Percentiles rank a stretch among this genome's conserved stretches.
Evolutionary conservation across 164 flowering plant genomes (phyloP).

Genomic region (Platanus orientalis): DNA sequence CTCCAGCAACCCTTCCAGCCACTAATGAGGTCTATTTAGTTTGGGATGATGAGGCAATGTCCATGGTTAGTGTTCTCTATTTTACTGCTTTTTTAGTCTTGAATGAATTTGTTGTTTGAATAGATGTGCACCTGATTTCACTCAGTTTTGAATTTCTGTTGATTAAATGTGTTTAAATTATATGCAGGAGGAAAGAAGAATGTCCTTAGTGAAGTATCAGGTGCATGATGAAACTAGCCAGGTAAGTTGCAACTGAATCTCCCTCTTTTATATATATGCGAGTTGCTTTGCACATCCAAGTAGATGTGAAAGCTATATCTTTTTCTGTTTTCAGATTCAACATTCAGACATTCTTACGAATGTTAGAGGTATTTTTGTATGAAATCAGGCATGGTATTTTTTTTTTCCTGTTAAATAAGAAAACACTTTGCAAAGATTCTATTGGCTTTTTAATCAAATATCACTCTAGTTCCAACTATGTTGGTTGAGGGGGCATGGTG

Average conservation of each 20-base stretch:
- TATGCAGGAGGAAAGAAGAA: slow-evolving; percentile 94
- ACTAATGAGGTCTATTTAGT: slow-evolving; percentile 91
- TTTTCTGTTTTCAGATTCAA: slow-evolving; percentile 30
- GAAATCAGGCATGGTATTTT: slow-evolving; percentile 8
- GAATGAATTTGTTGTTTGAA: too few species aligned
- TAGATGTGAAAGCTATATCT: slow-evolving; percentile 41
- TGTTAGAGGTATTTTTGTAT: slow-evolving; percentile 33
- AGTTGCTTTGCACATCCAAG: slow-evolving; percentile 39
- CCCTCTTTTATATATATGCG: slow-evolving; percentile 24
- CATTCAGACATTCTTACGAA: slow-evolving; percentile 33
- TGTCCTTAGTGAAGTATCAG: slow-evolving; percentile 89
- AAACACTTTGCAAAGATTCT: slow-evolving; percentile 10
- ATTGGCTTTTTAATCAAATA: slow-evolving; percentile 10
- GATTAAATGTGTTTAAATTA: slow-evolving; percentile 9
- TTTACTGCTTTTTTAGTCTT: too few species aligned
- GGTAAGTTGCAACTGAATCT: slow-evolving; percentile 75
- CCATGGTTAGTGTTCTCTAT: slow-evolving; percentile 65
- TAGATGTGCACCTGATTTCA: too few species aligned
- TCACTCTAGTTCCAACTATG: slow-evolving; percentile 20
- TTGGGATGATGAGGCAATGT: slow-evolving; percentile 99
- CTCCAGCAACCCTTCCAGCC: slow-evolving; percentile 60
- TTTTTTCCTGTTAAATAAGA: slow-evolving; percentile 5
- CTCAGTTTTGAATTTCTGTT: not conserved
- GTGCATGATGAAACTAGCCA: slow-evolving; percentile 99
- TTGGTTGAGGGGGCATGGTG: slow-evolving; percentile 32